A percentile compares a stretch with the other conserved stretches of the same genome.
Evolutionary conservation across 2,329 filamentous ascomycete species (phyloP).

Genomic region (Tolypocladium tropicale): DNA sequence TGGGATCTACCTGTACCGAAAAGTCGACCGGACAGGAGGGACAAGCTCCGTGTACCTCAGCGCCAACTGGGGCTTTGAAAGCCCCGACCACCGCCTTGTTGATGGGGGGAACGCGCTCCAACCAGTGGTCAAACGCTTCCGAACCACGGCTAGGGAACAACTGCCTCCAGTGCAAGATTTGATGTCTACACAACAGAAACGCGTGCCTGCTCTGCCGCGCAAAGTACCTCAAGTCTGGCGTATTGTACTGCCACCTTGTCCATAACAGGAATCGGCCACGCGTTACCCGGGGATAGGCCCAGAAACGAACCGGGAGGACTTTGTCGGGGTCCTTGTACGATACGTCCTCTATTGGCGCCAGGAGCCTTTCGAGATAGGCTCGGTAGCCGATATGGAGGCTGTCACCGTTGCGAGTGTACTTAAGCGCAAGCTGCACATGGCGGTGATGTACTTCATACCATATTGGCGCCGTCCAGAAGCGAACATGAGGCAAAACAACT

Average conservation of each 20-base stretch:
- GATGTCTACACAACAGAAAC: background rate
- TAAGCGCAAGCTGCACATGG: constrained; percentile 7
- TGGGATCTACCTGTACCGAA: background rate
- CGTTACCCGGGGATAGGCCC: constrained; percentile 3
- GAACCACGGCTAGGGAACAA: too few relatives aligned
- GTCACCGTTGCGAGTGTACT: constrained; percentile 4
- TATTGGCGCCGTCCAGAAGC: too few relatives aligned
- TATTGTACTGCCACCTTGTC: background rate
- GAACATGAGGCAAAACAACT: background rate
- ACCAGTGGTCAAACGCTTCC: too few relatives aligned
- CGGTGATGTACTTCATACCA: background rate
- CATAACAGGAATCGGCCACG: constrained; percentile 4
- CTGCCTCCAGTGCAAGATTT: background rate
- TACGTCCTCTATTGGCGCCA: background rate
- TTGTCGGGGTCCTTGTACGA: rapidly evolving
- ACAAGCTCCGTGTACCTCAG: background rate
- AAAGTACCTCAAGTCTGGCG: background rate
- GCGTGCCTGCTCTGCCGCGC: too few relatives aligned
- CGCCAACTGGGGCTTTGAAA: background rate
- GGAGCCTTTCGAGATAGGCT: constrained; percentile 1
- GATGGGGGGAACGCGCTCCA: background rate
- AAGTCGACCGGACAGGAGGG: constrained; percentile 5
- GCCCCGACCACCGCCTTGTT: background rate
- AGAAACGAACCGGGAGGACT: background rate
- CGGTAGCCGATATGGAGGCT: background rate